A percentile compares a stretch with the other conserved stretches of the same genome.
Evolutionary conservation across 257 asterid genomes (phyloP).

Genomic region (Nicotiana tabacum): DNA sequence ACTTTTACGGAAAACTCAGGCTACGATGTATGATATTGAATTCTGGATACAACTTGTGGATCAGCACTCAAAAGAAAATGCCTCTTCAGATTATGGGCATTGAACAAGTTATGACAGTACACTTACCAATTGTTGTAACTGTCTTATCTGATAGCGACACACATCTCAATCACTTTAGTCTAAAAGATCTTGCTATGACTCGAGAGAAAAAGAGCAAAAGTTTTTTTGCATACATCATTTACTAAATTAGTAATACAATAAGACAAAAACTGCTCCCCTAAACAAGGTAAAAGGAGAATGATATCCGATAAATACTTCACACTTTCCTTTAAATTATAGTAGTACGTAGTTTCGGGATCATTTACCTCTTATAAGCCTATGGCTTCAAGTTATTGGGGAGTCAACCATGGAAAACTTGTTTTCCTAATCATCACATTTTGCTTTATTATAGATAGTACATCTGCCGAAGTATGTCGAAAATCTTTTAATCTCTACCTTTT

Average conservation of each 20-base stretch:
- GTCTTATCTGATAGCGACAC: neutral
- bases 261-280: neutral
- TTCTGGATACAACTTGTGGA: no score
- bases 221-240: neutral
- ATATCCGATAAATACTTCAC: neutral
- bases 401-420: neutral
- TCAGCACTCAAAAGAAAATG: no score
- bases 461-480: slow-evolving; percentile 38
- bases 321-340: neutral
- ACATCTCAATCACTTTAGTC: neutral
- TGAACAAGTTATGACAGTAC: no score
- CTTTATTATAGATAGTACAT: slow-evolving; percentile 20
- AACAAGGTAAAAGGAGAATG: neutral
- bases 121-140: neutral
- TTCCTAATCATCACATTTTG: slow-evolving; percentile 17
- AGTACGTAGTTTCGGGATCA: neutral
- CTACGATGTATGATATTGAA: no score
- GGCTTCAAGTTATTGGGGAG: neutral
- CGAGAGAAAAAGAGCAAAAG: neutral
- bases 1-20: no score
- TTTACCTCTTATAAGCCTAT: neutral
- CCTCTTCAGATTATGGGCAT: no score
- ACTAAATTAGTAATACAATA: neutral
- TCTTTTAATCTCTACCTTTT: neutral
- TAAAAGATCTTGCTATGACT: neutral